phyloP scores from a whole-genome alignment of 106 monocot genomes.

The Triglochin maritima region DNA sequence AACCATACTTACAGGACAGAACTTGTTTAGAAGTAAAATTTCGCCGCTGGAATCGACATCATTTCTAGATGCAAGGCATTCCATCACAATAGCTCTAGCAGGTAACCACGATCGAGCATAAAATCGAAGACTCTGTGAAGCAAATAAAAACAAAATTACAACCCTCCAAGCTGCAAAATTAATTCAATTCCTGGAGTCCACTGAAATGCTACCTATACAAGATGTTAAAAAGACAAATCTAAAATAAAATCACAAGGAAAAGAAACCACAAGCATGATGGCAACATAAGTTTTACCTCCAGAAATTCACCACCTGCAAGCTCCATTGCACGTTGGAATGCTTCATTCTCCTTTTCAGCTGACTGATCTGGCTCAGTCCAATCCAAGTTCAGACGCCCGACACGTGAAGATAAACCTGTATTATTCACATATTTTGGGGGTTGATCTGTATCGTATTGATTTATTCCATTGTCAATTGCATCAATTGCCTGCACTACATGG shows the following conservation, averaged over 20 bases:
- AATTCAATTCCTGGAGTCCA: background rate
- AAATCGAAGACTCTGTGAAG: constrained; percentile 49
- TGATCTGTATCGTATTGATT: constrained; percentile 76
- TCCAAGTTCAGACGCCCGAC: constrained; percentile 77
- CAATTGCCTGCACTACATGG: constrained; percentile 45
- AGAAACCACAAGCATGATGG: background rate
- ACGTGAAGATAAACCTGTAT: constrained; percentile 72
- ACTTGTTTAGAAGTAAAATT: constrained; percentile 66
- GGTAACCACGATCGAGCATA: constrained; percentile 81
- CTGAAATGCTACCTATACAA: background rate
- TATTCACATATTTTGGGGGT: constrained; percentile 75
- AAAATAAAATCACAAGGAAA: background rate
- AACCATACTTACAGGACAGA: constrained; percentile 62
- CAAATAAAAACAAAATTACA: background rate
- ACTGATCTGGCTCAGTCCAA: constrained; percentile 92
- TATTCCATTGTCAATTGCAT: constrained; percentile 98
- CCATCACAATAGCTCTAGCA: constrained; percentile 69
- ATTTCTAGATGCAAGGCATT: constrained; percentile 50
- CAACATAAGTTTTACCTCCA: constrained; percentile 41
- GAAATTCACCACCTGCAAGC: constrained; percentile 81
- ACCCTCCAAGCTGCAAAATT: background rate
- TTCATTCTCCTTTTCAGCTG: constrained; percentile 82
- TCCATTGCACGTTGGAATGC: constrained; percentile 80
- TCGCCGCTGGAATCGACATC: constrained; percentile 68
- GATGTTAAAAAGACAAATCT: background rate